Evolutionary conservation across 2,329 filamentous ascomycete species (phyloP), one percentile per base, ranked within the genome.

Genomic region (Cryphonectria radicalis): DNA sequence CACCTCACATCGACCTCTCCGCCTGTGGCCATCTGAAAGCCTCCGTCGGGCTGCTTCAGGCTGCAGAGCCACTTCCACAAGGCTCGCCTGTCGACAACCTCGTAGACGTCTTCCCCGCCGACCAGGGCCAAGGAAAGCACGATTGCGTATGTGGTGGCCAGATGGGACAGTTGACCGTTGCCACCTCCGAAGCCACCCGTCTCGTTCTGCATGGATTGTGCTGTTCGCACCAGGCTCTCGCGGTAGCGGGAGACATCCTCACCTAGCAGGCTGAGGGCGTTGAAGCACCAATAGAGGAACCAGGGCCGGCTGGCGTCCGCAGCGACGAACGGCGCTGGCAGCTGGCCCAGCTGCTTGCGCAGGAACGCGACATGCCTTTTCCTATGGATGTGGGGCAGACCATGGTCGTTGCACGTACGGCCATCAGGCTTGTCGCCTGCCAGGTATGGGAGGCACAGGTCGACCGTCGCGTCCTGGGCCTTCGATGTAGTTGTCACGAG

Each of bases 1-100:
- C 59, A 93, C 92, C 94, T 90, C 73, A 98, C 92, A 81, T 99
- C 96, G 81, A 96, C 92, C 83, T 99, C 96, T 71, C 95, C 96
- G 72, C 92, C 93, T 66, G 92, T 83, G 67, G 91, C 91, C 85
- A 99, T 92, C 76, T 91, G 90, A 79, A 99, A 98, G n/a, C 94
- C 94, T 66, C 96, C 96, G 79, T 93, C 90, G 14, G 88, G 84
- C 81, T 97, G 93, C 85, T 98, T 99, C 79, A 98, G 86, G 55
- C 86, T 86, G 74, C 92, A 93, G 25, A 99, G 87, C 91, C 94
- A 99, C 80, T 89, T 91, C 94, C 95, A 98, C 91, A 98, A 92
- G 66, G 90, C 86, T 78, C 90, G 89, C 73, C 96, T 90, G 82
- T 98, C 92, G 72, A 98, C 89, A 69, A 93, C 84, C 72, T 91